phyloP scores from a whole-genome alignment of 2,329 filamentous ascomycete species.

The Paecilomyces formosus region DNA sequence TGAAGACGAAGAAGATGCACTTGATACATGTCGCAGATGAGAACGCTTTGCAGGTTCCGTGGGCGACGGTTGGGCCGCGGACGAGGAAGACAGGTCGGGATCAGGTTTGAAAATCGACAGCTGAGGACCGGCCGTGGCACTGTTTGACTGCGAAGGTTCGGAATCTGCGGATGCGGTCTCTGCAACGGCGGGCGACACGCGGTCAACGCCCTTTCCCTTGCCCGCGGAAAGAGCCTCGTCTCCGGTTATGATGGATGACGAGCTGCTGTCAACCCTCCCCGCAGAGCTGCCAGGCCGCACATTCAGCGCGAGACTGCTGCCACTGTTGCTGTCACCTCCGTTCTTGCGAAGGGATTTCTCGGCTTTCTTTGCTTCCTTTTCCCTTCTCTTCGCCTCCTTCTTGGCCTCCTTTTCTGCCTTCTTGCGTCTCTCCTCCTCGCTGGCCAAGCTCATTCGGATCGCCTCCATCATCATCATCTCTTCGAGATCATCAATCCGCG shows the following conservation, averaged over 20 bases:
- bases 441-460: constrained; percentile 79
- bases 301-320: constrained; percentile 58
- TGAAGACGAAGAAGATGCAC: constrained; percentile 74
- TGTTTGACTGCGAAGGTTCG: constrained; percentile 23
- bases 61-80: constrained; percentile 32
- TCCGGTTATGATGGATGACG: constrained; percentile 24
- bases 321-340: constrained; percentile 45
- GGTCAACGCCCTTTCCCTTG: constrained; percentile 67
- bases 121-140: constrained; percentile 13
- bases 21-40: constrained; percentile 76
- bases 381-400: constrained; percentile 77
- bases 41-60: constrained; percentile 56
- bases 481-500: constrained; percentile 77
- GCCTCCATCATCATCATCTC: constrained; percentile 99
- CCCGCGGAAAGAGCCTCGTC: constrained; percentile 32
- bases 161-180: constrained; percentile 9
- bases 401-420: constrained; percentile 73
- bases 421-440: constrained; percentile 84
- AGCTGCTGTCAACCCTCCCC: constrained; percentile 28
- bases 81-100: constrained; percentile 19
- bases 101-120: constrained; percentile 8
- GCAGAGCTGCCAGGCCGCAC: constrained; percentile 24
- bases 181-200: constrained; percentile 25
- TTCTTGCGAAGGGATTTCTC: constrained; percentile 61
- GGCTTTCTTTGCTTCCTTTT: constrained; percentile 75